A percentile compares a stretch with the other conserved stretches of the same genome.
phyloP scores from a whole-genome alignment of 768 basidiomycete species.

The Xerocomus brunneocitrinus region DNA sequence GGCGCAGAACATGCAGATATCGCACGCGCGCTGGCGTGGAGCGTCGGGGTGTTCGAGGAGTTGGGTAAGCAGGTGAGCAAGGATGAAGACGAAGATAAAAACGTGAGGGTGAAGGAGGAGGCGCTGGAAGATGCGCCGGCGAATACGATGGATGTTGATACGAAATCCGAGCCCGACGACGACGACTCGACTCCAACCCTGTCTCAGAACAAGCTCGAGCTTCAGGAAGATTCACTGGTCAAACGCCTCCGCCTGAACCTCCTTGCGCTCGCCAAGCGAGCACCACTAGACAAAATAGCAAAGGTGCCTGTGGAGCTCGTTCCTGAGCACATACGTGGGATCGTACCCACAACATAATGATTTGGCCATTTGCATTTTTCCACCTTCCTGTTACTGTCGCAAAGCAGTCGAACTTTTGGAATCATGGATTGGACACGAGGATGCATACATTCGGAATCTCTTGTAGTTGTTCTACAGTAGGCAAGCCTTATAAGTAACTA shows the following conservation, averaged over 20 bases:
- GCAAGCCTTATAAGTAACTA: constrained; percentile 11
- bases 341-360: constrained; percentile 48
- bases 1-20: constrained; percentile 29
- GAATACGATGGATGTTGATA: constrained; percentile 20
- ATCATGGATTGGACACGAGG: neutral
- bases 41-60: constrained; percentile 47
- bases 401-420: neutral
- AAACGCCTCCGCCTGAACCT: constrained; percentile 67
- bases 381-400: neutral
- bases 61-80: constrained; percentile 19
- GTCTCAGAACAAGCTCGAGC: neutral
- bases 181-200: neutral
- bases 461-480: constrained; percentile 13
- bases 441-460: neutral
- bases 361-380: neutral
- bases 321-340: constrained; percentile 58
- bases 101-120: constrained; percentile 15
- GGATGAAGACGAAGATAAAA: neutral
- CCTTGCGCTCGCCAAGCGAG: constrained; percentile 71
- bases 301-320: constrained; percentile 60
- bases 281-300: constrained; percentile 68
- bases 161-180: constrained; percentile 1
- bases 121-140: constrained; percentile 5
- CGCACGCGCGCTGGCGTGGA: constrained; percentile 48
- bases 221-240: constrained; percentile 46